A percentile compares a stretch with the other conserved stretches of the same genome.
These are phyloP conservation scores for Aspergillus japonicus DNA, from an alignment of 2,329 filamentous ascomycete genomes.

Conservation along the genomic window DNA sequence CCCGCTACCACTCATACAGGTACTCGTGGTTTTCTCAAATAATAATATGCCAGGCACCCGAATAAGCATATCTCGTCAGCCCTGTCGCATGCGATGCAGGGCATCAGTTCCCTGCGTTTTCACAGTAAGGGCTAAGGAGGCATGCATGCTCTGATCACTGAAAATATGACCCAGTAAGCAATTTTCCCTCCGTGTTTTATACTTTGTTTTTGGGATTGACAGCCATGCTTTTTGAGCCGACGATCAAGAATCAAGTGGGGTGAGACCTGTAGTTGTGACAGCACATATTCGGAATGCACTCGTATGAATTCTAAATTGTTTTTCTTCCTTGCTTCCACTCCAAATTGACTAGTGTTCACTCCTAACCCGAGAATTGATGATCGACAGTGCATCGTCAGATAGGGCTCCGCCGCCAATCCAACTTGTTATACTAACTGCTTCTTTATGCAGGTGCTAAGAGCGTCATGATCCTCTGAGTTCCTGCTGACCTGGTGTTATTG, in stretches of 20 bases:
- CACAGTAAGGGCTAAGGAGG: background rate
- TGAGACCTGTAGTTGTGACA: background rate
- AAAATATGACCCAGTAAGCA: too few relatives aligned
- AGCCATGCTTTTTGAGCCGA: too few relatives aligned
- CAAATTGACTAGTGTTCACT: too few relatives aligned
- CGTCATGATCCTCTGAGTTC: too few relatives aligned
- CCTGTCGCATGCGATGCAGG: background rate
- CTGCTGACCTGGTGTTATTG: too few relatives aligned
- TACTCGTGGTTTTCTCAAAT: background rate
- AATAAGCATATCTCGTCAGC: background rate
- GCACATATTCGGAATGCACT: background rate
- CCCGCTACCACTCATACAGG: background rate
- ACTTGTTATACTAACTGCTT: too few relatives aligned
- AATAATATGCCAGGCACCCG: background rate
- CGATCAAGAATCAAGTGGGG: background rate
- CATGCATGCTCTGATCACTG: background rate
- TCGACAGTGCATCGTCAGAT: background rate
- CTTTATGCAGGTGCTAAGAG: too few relatives aligned
- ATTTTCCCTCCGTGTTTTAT: too few relatives aligned
- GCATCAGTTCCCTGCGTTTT: background rate
- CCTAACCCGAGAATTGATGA: background rate
- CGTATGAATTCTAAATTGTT: background rate
- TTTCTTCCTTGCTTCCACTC: background rate
- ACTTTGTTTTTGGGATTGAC: too few relatives aligned
- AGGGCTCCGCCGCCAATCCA: too few relatives aligned